Conservation (phyloP, 208 protist genomes). For the Leishmania lainsoni region DNA sequence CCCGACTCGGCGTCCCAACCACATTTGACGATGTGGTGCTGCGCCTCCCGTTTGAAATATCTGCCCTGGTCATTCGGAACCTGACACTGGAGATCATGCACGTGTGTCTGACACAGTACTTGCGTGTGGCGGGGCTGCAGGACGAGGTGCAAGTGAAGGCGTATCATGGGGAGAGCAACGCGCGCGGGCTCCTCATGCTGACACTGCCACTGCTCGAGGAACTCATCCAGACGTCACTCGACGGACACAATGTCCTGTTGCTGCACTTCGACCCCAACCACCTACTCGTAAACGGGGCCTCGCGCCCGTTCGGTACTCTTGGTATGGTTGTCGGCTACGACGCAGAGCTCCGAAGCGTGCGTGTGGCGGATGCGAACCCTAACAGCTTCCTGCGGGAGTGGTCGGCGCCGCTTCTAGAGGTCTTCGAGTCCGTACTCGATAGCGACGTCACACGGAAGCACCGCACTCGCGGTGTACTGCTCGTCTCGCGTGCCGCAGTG, state of each 20-base stretch:
- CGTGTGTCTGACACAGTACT: slow-evolving; percentile 69
- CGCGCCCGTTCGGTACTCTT: slow-evolving; percentile 72
- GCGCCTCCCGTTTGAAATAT: slow-evolving; percentile 74
- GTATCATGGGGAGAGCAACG: slow-evolving; percentile 63
- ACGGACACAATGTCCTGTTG: slow-evolving; percentile 45
- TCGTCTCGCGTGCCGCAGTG: slow-evolving; percentile 32
- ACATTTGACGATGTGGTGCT: slow-evolving; percentile 85
- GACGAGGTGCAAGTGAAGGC: slow-evolving; percentile 47
- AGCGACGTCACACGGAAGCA: slow-evolving; percentile 50
- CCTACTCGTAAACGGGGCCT: slow-evolving; percentile 69
- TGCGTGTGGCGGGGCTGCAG: slow-evolving; percentile 39
- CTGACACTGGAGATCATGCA: slow-evolving; percentile 80
- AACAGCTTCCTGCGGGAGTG: slow-evolving; percentile 83
- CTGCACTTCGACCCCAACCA: slow-evolving; percentile 57
- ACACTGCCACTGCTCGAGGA: slow-evolving; percentile 49
- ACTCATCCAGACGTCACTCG: slow-evolving; percentile 45
- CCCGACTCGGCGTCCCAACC: slow-evolving; percentile 51
- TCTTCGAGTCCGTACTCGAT: slow-evolving; percentile 63
- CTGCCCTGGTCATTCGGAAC: slow-evolving; percentile 72
- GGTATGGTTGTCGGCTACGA: slow-evolving; percentile 73
- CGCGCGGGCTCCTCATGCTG: slow-evolving; percentile 33
- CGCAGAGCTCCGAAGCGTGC: slow-evolving; percentile 49
- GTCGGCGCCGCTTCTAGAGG: slow-evolving; percentile 56
- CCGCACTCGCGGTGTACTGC: slow-evolving; percentile 64
- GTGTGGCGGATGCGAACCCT: slow-evolving; percentile 70